Base-by-base conservation (phyloP, 2,329 filamentous ascomycete species). In the Xylaria sp. region DNA sequence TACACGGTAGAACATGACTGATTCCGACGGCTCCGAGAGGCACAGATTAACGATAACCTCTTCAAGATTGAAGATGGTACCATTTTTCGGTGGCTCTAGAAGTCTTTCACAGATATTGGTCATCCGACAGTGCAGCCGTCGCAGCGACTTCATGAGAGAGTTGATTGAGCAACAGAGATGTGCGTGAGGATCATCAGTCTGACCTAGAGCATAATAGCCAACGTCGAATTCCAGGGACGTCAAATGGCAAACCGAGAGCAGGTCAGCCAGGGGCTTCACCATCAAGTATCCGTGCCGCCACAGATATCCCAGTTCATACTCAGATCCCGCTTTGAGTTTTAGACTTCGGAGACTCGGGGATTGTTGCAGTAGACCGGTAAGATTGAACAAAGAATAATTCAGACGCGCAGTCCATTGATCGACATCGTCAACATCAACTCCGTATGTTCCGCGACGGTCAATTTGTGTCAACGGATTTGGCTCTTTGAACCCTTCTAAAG, bases 41-140 rank as follows among this genome's bases (percentile, higher is more conserved):
- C 46, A 48, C n/a, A 48, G 23, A n/a, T 48, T 48, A n/a, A 48
- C n/a, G 46, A 48, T 48, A 20, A 48, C 46, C 46, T 48, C 46
- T n/a, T 48, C 46, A n/a, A 48, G 46, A 2, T n/a, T 20, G 7
- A 48, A 18, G 9, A 7, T 18, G 18, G 46, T 48, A 10, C 8
- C 46, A 20, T 48, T n/a, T 23, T n/a, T 18, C 8, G 46, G 46
- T 1, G 46, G 46, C 46, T 48, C 46, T 7, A 48, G n/a, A 6
- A 48, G 46, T 12, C 46, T 48, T 8, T 48, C 46, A 10, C 46
- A 48, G 20, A 48, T 48, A 10, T 48, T 48, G 20, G 46, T 23
- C 46, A 48, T 48, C 20, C 46, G 46, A n/a, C 46, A 48, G 46
- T 48, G 46, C 18, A 48, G 7, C n/a, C 46, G 46, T 20, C 46